Conservation (phyloP, 2,329 filamentous ascomycete genomes). For the Fusarium nanum region DNA sequence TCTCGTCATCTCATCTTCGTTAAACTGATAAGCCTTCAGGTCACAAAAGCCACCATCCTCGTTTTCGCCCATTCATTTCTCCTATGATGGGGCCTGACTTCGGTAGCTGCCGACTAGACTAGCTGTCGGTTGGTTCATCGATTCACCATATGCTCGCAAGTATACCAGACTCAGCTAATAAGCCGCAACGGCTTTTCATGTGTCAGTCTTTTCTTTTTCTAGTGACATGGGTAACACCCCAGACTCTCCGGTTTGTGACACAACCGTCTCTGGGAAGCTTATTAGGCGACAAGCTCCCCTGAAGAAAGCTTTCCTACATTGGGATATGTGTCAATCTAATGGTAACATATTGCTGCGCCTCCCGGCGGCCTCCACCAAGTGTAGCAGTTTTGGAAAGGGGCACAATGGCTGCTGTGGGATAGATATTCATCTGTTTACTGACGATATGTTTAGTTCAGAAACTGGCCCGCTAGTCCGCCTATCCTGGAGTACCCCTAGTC, state of each 20-base stretch:
- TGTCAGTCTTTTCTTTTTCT: slow-evolving; percentile 39
- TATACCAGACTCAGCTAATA: slow-evolving; percentile 29
- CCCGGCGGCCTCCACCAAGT: slow-evolving; percentile 30
- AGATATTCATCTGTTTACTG: slow-evolving; percentile 23
- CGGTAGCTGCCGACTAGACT: slow-evolving; percentile 45
- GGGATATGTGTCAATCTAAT: slow-evolving; percentile 42
- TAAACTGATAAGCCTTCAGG: slow-evolving; percentile 23
- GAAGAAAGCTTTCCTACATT: slow-evolving; percentile 40
- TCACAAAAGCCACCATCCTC: not conserved
- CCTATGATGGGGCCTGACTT: slow-evolving; percentile 26
- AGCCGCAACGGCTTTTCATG: slow-evolving; percentile 29
- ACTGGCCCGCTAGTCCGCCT: slow-evolving; percentile 28
- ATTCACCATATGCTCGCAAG: slow-evolving; percentile 28
- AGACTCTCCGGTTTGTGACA: slow-evolving; percentile 36
- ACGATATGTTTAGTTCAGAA: slow-evolving; percentile 26
- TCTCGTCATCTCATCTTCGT: slow-evolving; percentile 9
- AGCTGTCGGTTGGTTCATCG: slow-evolving; percentile 34
- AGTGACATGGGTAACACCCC: slow-evolving; percentile 29
- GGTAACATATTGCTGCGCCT: slow-evolving; percentile 42
- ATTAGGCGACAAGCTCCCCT: slow-evolving; percentile 37
- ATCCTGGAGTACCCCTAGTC: slow-evolving; percentile 30
- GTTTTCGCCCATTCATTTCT: slow-evolving; percentile 9
- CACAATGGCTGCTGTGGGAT: slow-evolving; percentile 27
- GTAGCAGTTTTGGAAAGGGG: slow-evolving; percentile 38
- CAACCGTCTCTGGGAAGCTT: slow-evolving; percentile 36